Base-by-base conservation (phyloP, 768 basidiomycete genomes). In the Boletales sp. region DNA sequence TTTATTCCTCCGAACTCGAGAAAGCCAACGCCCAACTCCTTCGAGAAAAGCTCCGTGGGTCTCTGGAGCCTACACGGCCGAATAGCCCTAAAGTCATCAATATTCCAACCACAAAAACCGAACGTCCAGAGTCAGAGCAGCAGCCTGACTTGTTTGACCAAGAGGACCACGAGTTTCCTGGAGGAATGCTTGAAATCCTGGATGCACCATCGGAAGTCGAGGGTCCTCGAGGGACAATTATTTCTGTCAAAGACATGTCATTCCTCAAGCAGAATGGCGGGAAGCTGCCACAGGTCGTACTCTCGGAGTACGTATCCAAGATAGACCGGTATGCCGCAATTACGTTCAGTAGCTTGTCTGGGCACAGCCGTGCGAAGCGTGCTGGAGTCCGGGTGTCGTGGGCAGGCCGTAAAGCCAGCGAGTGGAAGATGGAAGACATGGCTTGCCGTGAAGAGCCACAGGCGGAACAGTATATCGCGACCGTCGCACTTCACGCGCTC, bases 391-490 rank as follows among this genome's bases (percentile, higher is more conserved):
- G 70, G 47, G 78, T 98, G 49, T 75, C 83, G 29, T 94, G 91
- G 90, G 76, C 77, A 38, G 80, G 79, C 31, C 76, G 73, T 45
- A 77, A 76, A 54, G 69, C 70, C 49, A 73, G 80, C 47, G 76
- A 83, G 43, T 97, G 87, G 86, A 64, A 65, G 14, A 99, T 98
- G 95, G 79, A 83, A 4, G 81, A 90, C 52, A 73, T 90, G 39
- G 94, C 90, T 13, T 98, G 95, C 60, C 72, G 79, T 39, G 81
- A 89, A 53, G 77, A 81, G 48, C 59, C 62, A 0, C 93, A 97
- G 64, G 94, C 95, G 19, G 90, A 90, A 66, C 84, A 97, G 59
- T 99, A 92, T 62, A 79, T 95, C 43, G 81, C 95, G 5, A 88
- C 87, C 15, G 69, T 94, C 42, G 93, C 92, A 4, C 72, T 97